These are phyloP conservation scores for Nephelium lappaceum DNA, from an alignment of 345 rosid genomes.

Conservation along the genomic window DNA sequence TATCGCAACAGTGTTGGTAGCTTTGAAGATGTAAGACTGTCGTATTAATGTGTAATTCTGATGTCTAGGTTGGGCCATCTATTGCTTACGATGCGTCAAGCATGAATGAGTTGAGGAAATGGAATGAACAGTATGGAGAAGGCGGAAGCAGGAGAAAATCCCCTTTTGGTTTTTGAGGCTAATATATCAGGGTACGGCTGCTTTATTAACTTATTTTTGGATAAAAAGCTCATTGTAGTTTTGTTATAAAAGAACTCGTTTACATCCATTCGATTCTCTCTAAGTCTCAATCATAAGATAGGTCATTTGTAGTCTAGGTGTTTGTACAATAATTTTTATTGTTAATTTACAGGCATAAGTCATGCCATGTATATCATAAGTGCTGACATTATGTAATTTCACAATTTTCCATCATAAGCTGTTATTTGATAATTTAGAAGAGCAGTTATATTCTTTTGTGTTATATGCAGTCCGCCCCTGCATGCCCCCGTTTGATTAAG, in stretches of 20 bases:
- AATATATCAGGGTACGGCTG: neutral
- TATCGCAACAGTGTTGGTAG: neutral
- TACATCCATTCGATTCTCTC: neutral
- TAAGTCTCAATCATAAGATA: neutral
- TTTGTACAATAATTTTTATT: neutral
- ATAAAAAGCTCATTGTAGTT: neutral
- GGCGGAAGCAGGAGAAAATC: slow-evolving; percentile 88
- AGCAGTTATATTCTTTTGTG: neutral
- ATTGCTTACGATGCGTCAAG: slow-evolving; percentile 85
- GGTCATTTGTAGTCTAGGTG: neutral
- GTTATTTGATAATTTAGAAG: too few relatives aligned
- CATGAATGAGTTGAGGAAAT: slow-evolving; percentile 96
- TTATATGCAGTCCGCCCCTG: neutral
- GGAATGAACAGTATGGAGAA: slow-evolving; percentile 99
- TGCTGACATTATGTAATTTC: neutral
- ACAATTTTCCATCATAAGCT: neutral
- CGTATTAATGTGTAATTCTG: neutral
- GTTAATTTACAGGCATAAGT: neutral
- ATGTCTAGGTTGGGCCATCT: slow-evolving; percentile 82
- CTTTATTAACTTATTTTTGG: neutral
- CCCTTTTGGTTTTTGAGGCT: slow-evolving; percentile 76
- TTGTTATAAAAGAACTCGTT: neutral
- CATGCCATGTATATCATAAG: slow-evolving; percentile 14
- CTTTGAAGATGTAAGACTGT: neutral
- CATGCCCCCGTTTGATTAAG: too few relatives aligned